These are phyloP conservation scores for Drechslerella stenobrocha DNA, from an alignment of 2,329 filamentous ascomycete genomes.

Conservation along the genomic window DNA sequence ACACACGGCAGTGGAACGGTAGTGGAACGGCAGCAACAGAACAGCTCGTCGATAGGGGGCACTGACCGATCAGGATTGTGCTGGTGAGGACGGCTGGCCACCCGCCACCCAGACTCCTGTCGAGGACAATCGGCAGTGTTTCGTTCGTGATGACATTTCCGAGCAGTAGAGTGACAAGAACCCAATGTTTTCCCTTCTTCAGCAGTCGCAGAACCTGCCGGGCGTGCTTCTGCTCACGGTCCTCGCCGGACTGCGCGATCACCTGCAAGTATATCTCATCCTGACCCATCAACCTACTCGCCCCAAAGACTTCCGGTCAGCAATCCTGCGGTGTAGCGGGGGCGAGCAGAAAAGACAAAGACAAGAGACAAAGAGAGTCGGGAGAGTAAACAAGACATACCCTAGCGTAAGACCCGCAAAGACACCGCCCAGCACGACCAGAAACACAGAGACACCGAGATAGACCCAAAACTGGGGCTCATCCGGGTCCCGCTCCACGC, in stretches of 20 bases:
- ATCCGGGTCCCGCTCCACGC: slow-evolving; percentile 57
- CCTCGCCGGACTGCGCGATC: slow-evolving; percentile 80
- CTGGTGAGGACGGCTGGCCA: slow-evolving; percentile 92
- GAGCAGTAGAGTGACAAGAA: slow-evolving; percentile 87
- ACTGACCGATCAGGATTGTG: slow-evolving; percentile 84
- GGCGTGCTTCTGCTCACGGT: slow-evolving; percentile 83
- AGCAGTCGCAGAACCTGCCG: slow-evolving; percentile 77
- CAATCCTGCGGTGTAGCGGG: background rate
- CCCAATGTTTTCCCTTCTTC: slow-evolving; percentile 94
- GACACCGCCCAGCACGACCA: slow-evolving; percentile 85
- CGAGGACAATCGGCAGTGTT: slow-evolving; percentile 89
- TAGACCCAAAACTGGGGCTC: slow-evolving; percentile 78
- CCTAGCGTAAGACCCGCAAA: slow-evolving; percentile 94
- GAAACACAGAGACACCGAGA: slow-evolving; percentile 72
- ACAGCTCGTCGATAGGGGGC: background rate
- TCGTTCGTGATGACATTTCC: slow-evolving; percentile 99
- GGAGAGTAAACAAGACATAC: too few relatives aligned
- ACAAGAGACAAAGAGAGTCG: background rate
- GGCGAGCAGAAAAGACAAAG: slow-evolving; percentile 7
- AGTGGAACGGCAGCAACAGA: too few relatives aligned
- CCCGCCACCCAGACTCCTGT: slow-evolving; percentile 88
- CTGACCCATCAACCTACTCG: slow-evolving; percentile 60
- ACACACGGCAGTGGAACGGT: too few relatives aligned
- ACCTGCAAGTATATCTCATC: slow-evolving; percentile 98
- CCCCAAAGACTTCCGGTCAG: slow-evolving; percentile 6